phyloP scores from a whole-genome alignment of 2,329 filamentous ascomycete genomes.

The Camptophora hylomeconis region DNA sequence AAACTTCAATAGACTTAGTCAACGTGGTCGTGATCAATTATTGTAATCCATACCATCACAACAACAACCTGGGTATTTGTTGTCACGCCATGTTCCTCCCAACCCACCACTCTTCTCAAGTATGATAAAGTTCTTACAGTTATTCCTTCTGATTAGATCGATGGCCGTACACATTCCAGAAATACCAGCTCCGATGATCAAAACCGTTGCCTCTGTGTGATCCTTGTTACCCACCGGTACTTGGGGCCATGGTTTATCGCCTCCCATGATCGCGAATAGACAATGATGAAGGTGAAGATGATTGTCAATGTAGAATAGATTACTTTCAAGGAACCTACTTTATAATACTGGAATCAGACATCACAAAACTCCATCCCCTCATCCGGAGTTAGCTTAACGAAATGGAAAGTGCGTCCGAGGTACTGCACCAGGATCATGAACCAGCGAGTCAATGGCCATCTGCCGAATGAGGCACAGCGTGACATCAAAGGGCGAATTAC shows the following conservation, averaged over 20 bases:
- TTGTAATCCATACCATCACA: conserved; percentile 27
- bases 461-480: too few relatives aligned
- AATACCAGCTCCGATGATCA: conserved; percentile 45
- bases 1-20: conserved; percentile 23
- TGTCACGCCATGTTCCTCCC: conserved; percentile 21
- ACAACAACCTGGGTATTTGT: conserved; percentile 35
- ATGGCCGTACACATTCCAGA: conserved; percentile 33
- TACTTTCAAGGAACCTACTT: too few relatives aligned
- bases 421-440: too few relatives aligned
- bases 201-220: conserved; percentile 38
- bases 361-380: too few relatives aligned
- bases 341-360: too few relatives aligned
- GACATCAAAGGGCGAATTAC: too few relatives aligned
- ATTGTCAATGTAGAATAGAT: too few relatives aligned
- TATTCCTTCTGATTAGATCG: conserved; percentile 39
- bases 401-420: too few relatives aligned
- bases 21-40: not conserved
- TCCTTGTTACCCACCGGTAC: conserved; percentile 15
- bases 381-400: too few relatives aligned
- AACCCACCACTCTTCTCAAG: conserved; percentile 42
- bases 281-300: too few relatives aligned
- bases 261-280: conserved; percentile 9
- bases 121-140: conserved; percentile 39
- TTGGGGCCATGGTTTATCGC: conserved; percentile 15
- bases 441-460: too few relatives aligned